These are phyloP conservation scores for Chenopodium quinoa DNA, from an alignment of 148 eudicot genomes.

Conservation along the genomic window DNA sequence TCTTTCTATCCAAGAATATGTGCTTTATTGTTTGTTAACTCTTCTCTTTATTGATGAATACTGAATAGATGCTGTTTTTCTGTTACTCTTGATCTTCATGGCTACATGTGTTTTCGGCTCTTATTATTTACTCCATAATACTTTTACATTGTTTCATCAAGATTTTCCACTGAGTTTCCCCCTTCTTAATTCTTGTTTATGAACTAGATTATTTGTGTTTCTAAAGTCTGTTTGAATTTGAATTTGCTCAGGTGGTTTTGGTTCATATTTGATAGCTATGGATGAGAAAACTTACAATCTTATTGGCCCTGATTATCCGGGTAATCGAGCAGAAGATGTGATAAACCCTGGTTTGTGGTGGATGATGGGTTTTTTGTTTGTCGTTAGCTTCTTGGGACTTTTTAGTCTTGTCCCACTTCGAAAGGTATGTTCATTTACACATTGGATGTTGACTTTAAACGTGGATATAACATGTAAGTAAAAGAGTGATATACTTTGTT, in stretches of 20 bases:
- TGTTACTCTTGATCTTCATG: neutral
- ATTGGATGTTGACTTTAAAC: neutral
- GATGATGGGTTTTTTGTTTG: constrained; percentile 89
- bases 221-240: constrained; percentile 7
- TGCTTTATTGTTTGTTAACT: neutral
- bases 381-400: constrained; percentile 91
- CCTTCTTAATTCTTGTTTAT: neutral
- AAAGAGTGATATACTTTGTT: too few relatives aligned
- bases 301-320: constrained; percentile 82
- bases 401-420: constrained; percentile 95
- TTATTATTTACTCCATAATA: neutral
- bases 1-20: neutral
- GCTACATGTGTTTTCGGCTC: too few relatives aligned
- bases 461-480: neutral
- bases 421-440: constrained; percentile 49
- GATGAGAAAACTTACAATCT: constrained; percentile 82
- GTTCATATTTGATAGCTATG: constrained; percentile 90
- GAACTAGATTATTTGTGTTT: neutral
- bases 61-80: neutral
- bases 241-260: constrained; percentile 69
- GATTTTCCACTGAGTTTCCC: neutral
- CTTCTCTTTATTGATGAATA: neutral
- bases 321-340: constrained; percentile 84
- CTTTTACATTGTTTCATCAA: neutral
- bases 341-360: constrained; percentile 83